phyloP scores from a whole-genome alignment of 2,329 filamentous ascomycete genomes.

The Hypoxylon sp. region DNA sequence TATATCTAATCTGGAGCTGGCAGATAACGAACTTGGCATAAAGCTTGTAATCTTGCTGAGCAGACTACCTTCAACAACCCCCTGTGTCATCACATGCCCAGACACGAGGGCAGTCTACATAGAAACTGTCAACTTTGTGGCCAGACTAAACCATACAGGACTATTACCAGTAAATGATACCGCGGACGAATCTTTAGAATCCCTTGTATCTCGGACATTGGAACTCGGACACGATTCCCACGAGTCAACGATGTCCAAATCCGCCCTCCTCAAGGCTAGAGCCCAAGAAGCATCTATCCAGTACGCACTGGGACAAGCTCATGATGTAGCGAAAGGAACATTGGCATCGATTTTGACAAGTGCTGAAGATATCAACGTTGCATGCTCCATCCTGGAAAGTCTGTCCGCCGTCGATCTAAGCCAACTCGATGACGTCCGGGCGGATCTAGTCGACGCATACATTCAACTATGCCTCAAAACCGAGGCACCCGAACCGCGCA shows the following conservation, averaged over 20 bases:
- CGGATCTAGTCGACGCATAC: slow-evolving; percentile 54
- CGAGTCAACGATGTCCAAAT: slow-evolving; percentile 3
- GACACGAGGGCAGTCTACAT: slow-evolving; percentile 46
- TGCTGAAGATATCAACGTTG: slow-evolving; percentile 52
- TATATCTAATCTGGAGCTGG: slow-evolving; percentile 11
- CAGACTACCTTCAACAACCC: slow-evolving; percentile 26
- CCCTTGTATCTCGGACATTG: background rate
- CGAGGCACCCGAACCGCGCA: slow-evolving; percentile 54
- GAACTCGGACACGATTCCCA: slow-evolving; percentile 8
- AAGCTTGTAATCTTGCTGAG: slow-evolving; percentile 31
- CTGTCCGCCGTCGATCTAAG: slow-evolving; percentile 42
- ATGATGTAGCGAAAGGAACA: slow-evolving; percentile 22
- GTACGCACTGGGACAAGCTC: slow-evolving; percentile 36
- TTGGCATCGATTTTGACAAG: slow-evolving; percentile 47
- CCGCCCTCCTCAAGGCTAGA: slow-evolving; percentile 39
- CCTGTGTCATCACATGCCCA: slow-evolving; percentile 34
- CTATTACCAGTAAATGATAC: background rate
- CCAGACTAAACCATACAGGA: slow-evolving; percentile 4
- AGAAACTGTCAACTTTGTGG: slow-evolving; percentile 44
- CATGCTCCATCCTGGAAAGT: slow-evolving; percentile 52
- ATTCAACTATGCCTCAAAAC: slow-evolving; percentile 51
- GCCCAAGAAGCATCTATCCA: slow-evolving; percentile 46
- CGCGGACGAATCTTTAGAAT: background rate
- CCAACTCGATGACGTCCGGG: slow-evolving; percentile 38
- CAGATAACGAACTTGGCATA: slow-evolving; percentile 34